Evolutionary conservation across 495 filamentous ascomycete species (phyloP).

Genomic region (Neurospora sp.): DNA sequence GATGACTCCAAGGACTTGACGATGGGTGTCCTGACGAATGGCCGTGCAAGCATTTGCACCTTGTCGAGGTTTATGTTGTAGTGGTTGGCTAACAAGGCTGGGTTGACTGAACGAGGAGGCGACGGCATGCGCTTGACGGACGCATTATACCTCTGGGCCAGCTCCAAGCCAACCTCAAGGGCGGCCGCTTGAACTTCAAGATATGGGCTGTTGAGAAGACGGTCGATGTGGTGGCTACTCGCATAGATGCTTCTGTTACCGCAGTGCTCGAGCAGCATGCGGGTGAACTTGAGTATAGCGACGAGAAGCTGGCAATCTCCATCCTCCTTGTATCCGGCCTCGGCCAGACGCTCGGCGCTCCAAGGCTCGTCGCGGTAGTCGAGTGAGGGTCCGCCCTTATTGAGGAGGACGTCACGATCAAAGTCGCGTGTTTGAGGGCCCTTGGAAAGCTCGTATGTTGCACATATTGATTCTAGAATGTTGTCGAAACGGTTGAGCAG

Average conservation of each 20-base stretch:
- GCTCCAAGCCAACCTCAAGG: slow-evolving; percentile 65
- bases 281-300: slow-evolving; percentile 71
- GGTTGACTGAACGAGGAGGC: slow-evolving; percentile 52
- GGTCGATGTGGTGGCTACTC: slow-evolving; percentile 77
- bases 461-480: slow-evolving; percentile 70
- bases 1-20: slow-evolving; percentile 9
- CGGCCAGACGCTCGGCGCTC: slow-evolving; percentile 38
- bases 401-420: slow-evolving; percentile 48
- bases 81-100: slow-evolving; percentile 67
- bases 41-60: slow-evolving; percentile 69
- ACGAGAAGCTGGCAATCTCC: slow-evolving; percentile 75
- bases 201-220: slow-evolving; percentile 79
- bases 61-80: slow-evolving; percentile 92
- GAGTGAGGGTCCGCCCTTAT: slow-evolving; percentile 33
- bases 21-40: slow-evolving; percentile 62
- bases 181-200: slow-evolving; percentile 63
- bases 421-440: slow-evolving; percentile 76
- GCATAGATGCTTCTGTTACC: slow-evolving; percentile 94
- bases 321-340: slow-evolving; percentile 54
- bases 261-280: slow-evolving; percentile 82
- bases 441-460: slow-evolving; percentile 69
- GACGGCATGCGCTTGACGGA: slow-evolving; percentile 59
- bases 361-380: slow-evolving; percentile 29
- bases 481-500: slow-evolving; percentile 89
- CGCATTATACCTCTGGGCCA: slow-evolving; percentile 88